Conservation (phyloP, 768 basidiomycete species). For the Trametes elegans region DNA sequence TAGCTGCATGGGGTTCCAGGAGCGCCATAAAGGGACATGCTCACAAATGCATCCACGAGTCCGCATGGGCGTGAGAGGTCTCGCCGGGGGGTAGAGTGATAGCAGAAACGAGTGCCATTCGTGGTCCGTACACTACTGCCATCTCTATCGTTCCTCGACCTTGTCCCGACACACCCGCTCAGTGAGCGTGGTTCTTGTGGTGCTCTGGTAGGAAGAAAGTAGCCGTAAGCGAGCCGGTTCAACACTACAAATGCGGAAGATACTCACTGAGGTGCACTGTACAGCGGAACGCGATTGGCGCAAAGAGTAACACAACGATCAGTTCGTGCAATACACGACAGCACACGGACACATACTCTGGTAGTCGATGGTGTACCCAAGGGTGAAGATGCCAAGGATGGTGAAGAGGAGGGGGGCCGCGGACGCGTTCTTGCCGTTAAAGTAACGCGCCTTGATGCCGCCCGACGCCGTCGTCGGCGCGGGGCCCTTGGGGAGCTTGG, state of each 20-base stretch:
- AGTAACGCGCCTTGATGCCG: slow-evolving; percentile 80
- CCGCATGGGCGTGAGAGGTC: no score
- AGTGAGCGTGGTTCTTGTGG: slow-evolving; percentile 91
- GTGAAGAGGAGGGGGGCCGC: slow-evolving; percentile 62
- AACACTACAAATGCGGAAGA: no score
- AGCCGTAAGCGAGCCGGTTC: slow-evolving; percentile 29
- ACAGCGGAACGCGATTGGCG: slow-evolving; percentile 7
- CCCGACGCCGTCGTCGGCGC: slow-evolving; percentile 52
- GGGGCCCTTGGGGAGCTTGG: slow-evolving; percentile 90
- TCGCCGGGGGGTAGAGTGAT: not conserved
- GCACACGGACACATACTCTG: slow-evolving; percentile 66
- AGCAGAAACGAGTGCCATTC: not conserved
- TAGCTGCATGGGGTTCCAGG: not conserved
- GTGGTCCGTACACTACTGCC: slow-evolving; percentile 9
- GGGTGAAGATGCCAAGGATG: slow-evolving; percentile 64
- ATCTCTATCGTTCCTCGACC: slow-evolving; percentile 14
- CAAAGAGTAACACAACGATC: slow-evolving; percentile 1
- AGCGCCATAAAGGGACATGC: no score
- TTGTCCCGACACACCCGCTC: slow-evolving; percentile 22
- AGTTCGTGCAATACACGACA: not conserved
- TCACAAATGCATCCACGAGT: no score
- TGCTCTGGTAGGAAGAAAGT: slow-evolving; percentile 52
- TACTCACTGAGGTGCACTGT: slow-evolving; percentile 83
- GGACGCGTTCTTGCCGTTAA: slow-evolving; percentile 84
- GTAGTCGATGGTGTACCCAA: slow-evolving; percentile 89